Conservation (phyloP, 768 basidiomycete genomes). For the Neoboletus subvelutipes region DNA sequence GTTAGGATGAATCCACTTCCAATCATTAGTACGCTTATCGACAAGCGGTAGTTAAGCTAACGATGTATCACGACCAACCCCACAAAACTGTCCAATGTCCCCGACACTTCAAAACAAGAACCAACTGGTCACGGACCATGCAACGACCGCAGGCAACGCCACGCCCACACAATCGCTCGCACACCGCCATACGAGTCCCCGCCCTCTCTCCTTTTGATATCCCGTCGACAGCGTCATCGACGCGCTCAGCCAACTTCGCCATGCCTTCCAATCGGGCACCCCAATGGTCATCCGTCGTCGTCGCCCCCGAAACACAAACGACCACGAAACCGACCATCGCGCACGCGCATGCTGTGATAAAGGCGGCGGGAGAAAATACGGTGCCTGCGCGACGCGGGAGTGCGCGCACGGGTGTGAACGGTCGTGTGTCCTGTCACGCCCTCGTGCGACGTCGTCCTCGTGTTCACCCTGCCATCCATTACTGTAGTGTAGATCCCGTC, state of each 20-base stretch:
- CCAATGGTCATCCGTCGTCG: slow-evolving; percentile 53
- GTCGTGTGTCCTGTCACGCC: not conserved
- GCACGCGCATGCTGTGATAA: slow-evolving; percentile 21
- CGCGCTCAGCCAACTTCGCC: slow-evolving; percentile 11
- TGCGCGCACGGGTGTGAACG: not conserved
- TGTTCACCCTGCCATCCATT: slow-evolving; percentile 33
- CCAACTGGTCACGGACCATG: slow-evolving; percentile 31
- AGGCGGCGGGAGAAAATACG: slow-evolving; percentile 43
- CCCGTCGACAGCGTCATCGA: slow-evolving; percentile 8
- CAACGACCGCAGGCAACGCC: slow-evolving; percentile 27
- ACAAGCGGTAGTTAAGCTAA: not conserved
- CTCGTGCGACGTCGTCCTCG: slow-evolving; percentile 7
- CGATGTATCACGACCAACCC: not conserved
- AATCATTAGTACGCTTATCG: slow-evolving; percentile 5
- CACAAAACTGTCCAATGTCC: not conserved
- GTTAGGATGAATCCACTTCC: not conserved
- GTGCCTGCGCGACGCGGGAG: not conserved
- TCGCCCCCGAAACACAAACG: slow-evolving; percentile 55
- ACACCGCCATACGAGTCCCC: slow-evolving; percentile 37
- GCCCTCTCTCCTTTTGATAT: slow-evolving; percentile 20
- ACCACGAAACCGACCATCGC: slow-evolving; percentile 42
- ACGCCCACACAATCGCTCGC: slow-evolving; percentile 38
- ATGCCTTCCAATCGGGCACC: slow-evolving; percentile 36
- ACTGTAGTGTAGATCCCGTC: slow-evolving; percentile 36
- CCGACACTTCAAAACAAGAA: slow-evolving; percentile 22